Evolutionary conservation across 306 rosid genomes (phyloP), one percentile per base, ranked within the genome.

Genomic region (Trifolium dubium): DNA sequence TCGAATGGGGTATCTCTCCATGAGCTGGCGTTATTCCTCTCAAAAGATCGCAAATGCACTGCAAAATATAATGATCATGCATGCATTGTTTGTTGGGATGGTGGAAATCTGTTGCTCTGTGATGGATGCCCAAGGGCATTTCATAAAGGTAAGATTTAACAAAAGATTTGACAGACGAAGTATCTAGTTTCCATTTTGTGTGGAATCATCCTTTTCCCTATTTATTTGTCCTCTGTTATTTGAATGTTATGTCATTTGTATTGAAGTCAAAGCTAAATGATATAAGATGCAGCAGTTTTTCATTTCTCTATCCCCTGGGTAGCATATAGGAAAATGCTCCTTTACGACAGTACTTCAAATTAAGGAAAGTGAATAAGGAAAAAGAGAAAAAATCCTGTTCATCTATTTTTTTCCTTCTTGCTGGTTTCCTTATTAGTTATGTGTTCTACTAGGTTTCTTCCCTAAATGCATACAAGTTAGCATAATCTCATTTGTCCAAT

Each of bases 51-150:
- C 74, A 86, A 85, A 76, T 87, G 85, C 86, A 85, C 90, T 71
- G 89, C 95, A 5, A 88, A 88, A 83, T 90, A 88, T 85, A 92
- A 88, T 69, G 96, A 94, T 87, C 93, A 89, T 89, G 77, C 89
- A 37, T 94, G 99, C 89, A 83, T 88, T 81, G 92, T 89, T 84
- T 94, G 97, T 83, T 85, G 89, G 88, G 92, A 94, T 85, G 99
- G 97, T 65, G 97, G 99, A 69, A 88, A 94, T 84, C 92, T 92
- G 73, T 72, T 94, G 81, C 99, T 87, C 64, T 89, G 99, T 82
- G 96, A 94, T 92, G 99, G 95, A 74, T 92, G 99, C 85, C 97
- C 97, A 40, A 89, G 97, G 92, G 94, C 97, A 29, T 92, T 92
- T 88, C 99, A 92, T 74, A 88, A 86, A 94, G 99, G 99, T 94